Percentiles rank a stretch among this genome's conserved stretches.
Evolutionary conservation across 306 rosid genomes (phyloP).

Genomic region (Citrullus mucosospermus): DNA sequence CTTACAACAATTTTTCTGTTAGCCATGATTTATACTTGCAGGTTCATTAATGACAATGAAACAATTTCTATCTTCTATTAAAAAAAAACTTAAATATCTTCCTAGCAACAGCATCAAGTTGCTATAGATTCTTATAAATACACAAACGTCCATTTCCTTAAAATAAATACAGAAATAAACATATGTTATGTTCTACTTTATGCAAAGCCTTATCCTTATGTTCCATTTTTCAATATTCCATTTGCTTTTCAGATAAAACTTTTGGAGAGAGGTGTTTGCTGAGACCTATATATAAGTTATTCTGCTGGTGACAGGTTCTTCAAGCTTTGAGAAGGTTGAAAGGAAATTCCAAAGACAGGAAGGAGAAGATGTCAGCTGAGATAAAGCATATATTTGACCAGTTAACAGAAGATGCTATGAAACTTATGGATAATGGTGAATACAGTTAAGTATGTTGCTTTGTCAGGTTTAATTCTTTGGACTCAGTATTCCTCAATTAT

Average conservation of each 20-base stretch:
- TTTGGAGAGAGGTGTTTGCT: conserved; percentile 10
- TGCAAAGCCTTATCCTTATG: not conserved
- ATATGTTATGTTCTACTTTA: not conserved
- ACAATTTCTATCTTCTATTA: not conserved
- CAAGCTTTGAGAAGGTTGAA: conserved; percentile 93
- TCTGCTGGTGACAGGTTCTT: conserved; percentile 43
- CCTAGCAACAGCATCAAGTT: not conserved
- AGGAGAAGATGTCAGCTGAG: conserved; percentile 75
- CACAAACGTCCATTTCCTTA: not conserved
- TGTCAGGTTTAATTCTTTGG: conserved; percentile 7
- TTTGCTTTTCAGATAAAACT: conserved; percentile 3
- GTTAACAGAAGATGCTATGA: conserved; percentile 92
- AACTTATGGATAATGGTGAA: conserved; percentile 92
- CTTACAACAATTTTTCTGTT: not conserved
- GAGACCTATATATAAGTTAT: conserved; percentile 9
- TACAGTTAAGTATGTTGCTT: conserved; percentile 40
- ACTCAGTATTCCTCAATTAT: conserved; percentile 4
- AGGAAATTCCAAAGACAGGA: conserved; percentile 55
- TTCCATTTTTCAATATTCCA: conserved; percentile 6
- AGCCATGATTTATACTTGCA: not conserved
- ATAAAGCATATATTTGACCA: conserved; percentile 71
- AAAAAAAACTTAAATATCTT: not conserved
- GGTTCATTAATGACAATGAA: not conserved
- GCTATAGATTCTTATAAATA: not conserved
- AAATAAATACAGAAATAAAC: not conserved